Evolutionary conservation across 139 green algal genomes (phyloP).

Genomic region (Asterochloris sp.): DNA sequence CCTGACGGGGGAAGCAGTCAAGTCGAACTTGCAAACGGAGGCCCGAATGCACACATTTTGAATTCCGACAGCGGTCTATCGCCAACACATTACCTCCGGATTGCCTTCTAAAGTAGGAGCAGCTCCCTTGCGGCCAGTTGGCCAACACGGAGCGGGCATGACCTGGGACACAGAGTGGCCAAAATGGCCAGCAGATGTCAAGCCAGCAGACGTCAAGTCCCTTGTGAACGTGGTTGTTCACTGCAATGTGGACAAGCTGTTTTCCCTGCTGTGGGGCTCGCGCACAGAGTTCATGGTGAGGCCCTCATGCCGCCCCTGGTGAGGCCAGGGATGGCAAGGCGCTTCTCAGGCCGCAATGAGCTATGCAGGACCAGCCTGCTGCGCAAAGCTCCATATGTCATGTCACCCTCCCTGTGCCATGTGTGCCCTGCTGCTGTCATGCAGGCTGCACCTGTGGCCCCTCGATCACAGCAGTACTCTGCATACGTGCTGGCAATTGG

Average conservation of each 20-base stretch:
- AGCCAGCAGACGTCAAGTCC: no score
- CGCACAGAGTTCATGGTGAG: conserved; percentile 20
- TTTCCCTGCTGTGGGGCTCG: conserved; percentile 12
- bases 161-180: no score
- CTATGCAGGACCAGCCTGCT: background rate
- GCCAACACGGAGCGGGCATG: no score
- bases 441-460: background rate
- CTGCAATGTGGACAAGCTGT: conserved; percentile 20
- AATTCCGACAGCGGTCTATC: no score
- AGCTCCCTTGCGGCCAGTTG: no score
- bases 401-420: background rate
- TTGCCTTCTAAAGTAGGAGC: no score
- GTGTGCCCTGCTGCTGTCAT: background rate
- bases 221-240: conserved; percentile 1
- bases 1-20: no score
- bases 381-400: background rate
- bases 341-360: background rate
- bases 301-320: background rate
- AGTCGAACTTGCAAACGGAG: no score
- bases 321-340: background rate
- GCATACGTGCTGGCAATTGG: background rate
- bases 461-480: background rate
- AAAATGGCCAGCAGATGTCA: no score
- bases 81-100: no score
- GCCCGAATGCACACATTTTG: no score